A percentile compares a stretch with the other conserved stretches of the same genome.
phyloP scores from a whole-genome alignment of 1,284 basidiomycete genomes.

The Papiliotrema nemorosa region DNA sequence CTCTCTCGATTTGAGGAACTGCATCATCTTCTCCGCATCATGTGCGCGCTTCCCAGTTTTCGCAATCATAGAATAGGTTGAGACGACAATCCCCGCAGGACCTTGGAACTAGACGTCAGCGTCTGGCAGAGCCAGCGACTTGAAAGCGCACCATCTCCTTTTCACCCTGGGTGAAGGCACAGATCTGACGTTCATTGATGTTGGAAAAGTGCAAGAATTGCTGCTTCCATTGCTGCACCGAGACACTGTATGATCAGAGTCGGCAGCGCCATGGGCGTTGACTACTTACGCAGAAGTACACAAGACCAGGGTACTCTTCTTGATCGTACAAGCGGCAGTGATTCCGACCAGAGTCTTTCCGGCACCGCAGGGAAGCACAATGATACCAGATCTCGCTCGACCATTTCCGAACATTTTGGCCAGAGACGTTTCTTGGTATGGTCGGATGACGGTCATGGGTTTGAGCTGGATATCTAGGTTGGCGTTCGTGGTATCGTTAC shows the following conservation, averaged over 20 bases:
- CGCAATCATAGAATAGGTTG: conserved; percentile 97
- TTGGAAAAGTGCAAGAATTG: conserved; percentile 98
- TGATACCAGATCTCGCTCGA: conserved; percentile 94
- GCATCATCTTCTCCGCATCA: conserved; percentile 98
- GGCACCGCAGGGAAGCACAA: conserved; percentile 96
- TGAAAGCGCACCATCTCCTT: conserved; percentile 72
- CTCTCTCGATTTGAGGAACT: conserved; percentile 87
- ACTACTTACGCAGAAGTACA: conserved; percentile 85
- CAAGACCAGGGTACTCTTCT: conserved; percentile 96
- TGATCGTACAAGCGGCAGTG: conserved; percentile 98
- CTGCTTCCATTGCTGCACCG: conserved; percentile 96
- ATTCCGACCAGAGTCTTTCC: conserved; percentile 99
- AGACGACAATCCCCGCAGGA: conserved; percentile 86
- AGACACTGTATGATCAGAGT: conserved; percentile 61
- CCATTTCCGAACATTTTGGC: conserved; percentile 99
- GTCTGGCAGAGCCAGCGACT: conserved; percentile 16
- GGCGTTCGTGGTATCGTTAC: conserved; percentile 89
- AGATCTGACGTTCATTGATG: conserved; percentile 89
- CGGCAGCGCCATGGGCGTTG: not conserved
- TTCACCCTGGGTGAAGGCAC: conserved; percentile 91
- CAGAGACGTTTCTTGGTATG: conserved; percentile 94
- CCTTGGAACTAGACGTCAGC: conserved; percentile 62
- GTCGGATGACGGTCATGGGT: conserved; percentile 89
- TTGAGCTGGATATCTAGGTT: conserved; percentile 96
- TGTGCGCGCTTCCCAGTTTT: conserved; percentile 94